These are phyloP conservation scores for Verticillium alfalfae DNA, from an alignment of 2,329 filamentous ascomycete genomes.

Conservation along the genomic window DNA sequence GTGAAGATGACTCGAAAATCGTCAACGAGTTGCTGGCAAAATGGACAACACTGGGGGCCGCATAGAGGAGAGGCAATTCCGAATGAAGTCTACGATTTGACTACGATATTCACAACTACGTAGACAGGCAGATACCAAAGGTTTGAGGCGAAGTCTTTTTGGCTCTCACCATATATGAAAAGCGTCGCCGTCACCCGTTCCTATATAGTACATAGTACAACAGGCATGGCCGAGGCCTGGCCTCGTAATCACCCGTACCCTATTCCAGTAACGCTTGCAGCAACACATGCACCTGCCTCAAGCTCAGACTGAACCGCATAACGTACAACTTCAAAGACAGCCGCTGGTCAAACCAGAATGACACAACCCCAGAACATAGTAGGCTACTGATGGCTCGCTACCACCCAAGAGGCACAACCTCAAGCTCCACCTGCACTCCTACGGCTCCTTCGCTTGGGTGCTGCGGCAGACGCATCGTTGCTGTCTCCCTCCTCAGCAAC, in stretches of 20 bases:
- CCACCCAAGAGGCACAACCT: not conserved
- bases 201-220: not conserved
- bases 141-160: not conserved
- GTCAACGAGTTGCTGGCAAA: not conserved
- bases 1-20: not conserved
- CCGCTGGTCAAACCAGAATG: too few relatives aligned
- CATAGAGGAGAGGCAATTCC: not conserved
- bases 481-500: constrained; percentile 7
- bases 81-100: not conserved
- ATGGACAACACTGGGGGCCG: not conserved
- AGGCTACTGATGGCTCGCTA: too few relatives aligned
- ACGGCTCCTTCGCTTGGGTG: not conserved
- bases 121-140: not conserved
- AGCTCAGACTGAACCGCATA: too few relatives aligned
- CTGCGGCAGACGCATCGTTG: constrained; percentile 11
- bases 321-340: too few relatives aligned
- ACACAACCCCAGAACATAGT: too few relatives aligned
- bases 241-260: too few relatives aligned
- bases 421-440: not conserved
- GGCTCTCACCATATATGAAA: not conserved
- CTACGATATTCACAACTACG: not conserved
- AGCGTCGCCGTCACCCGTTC: not conserved
- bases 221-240: not conserved
- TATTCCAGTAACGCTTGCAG: too few relatives aligned
- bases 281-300: too few relatives aligned